These are phyloP conservation scores for Paratinospora sagittata DNA, from an alignment of 164 flowering plant species.

Conservation along the genomic window DNA sequence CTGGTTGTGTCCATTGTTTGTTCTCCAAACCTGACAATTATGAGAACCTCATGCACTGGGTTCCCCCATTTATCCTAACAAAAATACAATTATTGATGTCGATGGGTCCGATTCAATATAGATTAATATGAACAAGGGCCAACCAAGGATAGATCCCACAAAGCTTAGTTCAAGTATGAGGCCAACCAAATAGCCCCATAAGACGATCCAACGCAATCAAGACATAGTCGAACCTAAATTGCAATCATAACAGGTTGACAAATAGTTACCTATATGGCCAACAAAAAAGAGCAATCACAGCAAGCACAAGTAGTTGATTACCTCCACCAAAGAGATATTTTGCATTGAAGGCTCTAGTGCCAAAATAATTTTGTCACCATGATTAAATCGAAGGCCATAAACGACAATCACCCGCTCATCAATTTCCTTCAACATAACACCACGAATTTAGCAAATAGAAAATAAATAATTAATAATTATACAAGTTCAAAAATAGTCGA, in stretches of 20 bases:
- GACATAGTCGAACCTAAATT: no score
- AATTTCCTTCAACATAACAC: constrained; percentile 42
- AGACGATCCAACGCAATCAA: no score
- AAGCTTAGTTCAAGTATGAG: not conserved
- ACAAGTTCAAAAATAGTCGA: constrained; percentile 1
- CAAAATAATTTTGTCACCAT: constrained; percentile 39
- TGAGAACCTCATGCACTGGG: no score
- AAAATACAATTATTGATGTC: not conserved
- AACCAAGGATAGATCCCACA: no score
- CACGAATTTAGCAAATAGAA: constrained; percentile 1
- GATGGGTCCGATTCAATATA: not conserved
- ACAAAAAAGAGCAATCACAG: not conserved
- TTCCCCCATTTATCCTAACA: no score
- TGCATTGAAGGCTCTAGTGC: constrained; percentile 33
- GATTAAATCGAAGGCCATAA: constrained; percentile 27
- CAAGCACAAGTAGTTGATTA: constrained; percentile 11
- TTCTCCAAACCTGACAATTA: no score
- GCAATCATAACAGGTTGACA: no score
- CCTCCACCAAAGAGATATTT: constrained; percentile 49
- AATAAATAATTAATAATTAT: not conserved
- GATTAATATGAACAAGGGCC: no score
- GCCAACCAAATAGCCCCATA: not conserved
- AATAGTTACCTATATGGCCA: no score
- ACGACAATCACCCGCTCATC: constrained; percentile 34
- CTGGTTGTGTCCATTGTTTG: no score